Evolutionary conservation across 1,284 basidiomycete genomes (phyloP).

Genomic region (Marasmius oreades): DNA sequence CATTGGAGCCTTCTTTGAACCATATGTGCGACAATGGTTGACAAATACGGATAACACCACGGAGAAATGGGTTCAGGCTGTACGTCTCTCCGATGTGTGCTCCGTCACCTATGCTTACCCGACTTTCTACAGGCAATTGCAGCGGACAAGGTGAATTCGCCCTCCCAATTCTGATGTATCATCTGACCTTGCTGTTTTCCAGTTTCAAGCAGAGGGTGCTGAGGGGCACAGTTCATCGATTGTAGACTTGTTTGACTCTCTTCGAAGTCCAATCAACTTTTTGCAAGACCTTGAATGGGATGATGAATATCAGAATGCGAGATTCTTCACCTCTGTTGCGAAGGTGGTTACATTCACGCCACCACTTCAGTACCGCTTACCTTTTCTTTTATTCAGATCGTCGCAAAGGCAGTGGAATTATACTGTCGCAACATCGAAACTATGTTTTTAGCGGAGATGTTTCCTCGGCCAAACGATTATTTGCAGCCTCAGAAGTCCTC

Average conservation of each 20-base stretch:
- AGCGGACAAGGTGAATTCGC: constrained; percentile 71
- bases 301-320: constrained; percentile 84
- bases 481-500: constrained; percentile 81
- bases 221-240: constrained; percentile 95
- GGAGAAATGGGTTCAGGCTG: constrained; percentile 89
- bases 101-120: constrained; percentile 6
- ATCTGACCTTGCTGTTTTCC: constrained; percentile 10
- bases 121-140: constrained; percentile 63
- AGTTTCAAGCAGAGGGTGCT: constrained; percentile 84
- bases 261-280: constrained; percentile 88
- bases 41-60: constrained; percentile 89
- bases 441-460: constrained; percentile 93
- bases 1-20: constrained; percentile 77
- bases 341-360: constrained; percentile 49
- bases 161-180: constrained; percentile 2
- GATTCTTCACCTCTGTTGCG: constrained; percentile 85
- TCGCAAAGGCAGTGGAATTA: constrained; percentile 89
- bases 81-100: constrained; percentile 34
- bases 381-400: constrained; percentile 55
- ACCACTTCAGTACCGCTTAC: not conserved
- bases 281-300: constrained; percentile 91
- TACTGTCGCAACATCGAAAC: constrained; percentile 89
- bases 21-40: constrained; percentile 89
- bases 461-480: constrained; percentile 74
- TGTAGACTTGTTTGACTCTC: constrained; percentile 92